A percentile compares a stretch with the other conserved stretches of the same genome.
These are phyloP conservation scores for Colletotrichum sp. DNA, from an alignment of 2,329 filamentous ascomycete species.

Conservation along the genomic window DNA sequence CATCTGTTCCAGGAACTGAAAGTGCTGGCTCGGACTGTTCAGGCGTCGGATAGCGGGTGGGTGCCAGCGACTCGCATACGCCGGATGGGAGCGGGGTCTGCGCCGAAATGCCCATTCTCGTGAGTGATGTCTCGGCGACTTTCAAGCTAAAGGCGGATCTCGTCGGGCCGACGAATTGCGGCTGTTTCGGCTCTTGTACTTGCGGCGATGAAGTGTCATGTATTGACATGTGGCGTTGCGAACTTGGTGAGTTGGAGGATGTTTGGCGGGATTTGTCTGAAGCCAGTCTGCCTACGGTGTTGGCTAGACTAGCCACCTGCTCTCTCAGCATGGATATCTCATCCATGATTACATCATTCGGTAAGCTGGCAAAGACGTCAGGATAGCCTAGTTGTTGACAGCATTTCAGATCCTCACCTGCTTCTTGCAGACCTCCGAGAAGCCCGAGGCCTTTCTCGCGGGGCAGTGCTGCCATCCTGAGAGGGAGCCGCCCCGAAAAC, in stretches of 20 bases:
- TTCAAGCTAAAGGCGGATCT: slow-evolving; percentile 38
- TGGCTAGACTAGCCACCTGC: slow-evolving; percentile 32
- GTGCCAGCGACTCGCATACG: slow-evolving; percentile 26
- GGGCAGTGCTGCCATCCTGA: slow-evolving; percentile 20
- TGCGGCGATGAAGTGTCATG: not conserved
- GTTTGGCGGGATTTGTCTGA: slow-evolving; percentile 17
- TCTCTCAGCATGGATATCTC: slow-evolving; percentile 33
- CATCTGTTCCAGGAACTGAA: not conserved
- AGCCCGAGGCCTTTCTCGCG: not conserved
- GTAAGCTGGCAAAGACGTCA: not conserved
- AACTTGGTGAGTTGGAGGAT: not conserved
- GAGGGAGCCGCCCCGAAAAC: slow-evolving; percentile 26
- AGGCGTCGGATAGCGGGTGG: slow-evolving; percentile 19
- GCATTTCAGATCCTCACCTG: not conserved
- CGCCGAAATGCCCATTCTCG: slow-evolving; percentile 36
- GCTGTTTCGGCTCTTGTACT: slow-evolving; percentile 30
- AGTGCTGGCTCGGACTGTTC: slow-evolving; percentile 1
- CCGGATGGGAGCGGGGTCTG: slow-evolving; percentile 16
- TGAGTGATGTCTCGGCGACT: slow-evolving; percentile 38
- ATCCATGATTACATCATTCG: slow-evolving; percentile 26
- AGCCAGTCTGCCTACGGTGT: slow-evolving; percentile 30
- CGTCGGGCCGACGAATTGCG: slow-evolving; percentile 41
- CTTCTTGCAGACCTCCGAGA: not conserved
- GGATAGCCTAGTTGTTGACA: accelerated
- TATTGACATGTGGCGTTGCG: not conserved